phyloP scores from a whole-genome alignment of 768 basidiomycete species.

The Dictyophora rubrovolvata region DNA sequence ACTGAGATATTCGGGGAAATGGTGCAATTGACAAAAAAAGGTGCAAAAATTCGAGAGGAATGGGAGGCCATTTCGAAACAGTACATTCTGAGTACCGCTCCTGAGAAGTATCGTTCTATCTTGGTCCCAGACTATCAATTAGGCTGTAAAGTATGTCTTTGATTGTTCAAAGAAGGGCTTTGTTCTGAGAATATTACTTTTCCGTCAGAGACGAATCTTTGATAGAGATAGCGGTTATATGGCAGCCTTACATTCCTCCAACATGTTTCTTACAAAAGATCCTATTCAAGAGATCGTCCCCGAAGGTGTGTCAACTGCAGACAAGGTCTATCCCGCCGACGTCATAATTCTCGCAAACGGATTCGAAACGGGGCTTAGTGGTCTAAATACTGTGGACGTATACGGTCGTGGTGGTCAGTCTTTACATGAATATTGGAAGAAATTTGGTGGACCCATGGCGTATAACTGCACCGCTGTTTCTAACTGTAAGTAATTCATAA shows the following conservation, averaged over 20 bases:
- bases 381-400: slow-evolving; percentile 4
- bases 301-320: slow-evolving; percentile 11
- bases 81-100: background rate
- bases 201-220: slow-evolving; percentile 14
- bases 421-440: slow-evolving; percentile 12
- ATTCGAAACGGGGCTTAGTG: background rate
- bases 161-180: no score
- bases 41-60: background rate
- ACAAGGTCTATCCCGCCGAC: slow-evolving; percentile 13
- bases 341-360: slow-evolving; percentile 15
- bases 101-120: background rate
- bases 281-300: slow-evolving; percentile 10
- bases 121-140: slow-evolving; percentile 7
- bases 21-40: background rate
- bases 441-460: slow-evolving; percentile 11
- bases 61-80: slow-evolving; percentile 5
- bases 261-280: slow-evolving; percentile 13
- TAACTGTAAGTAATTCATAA: background rate
- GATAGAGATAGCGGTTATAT: slow-evolving; percentile 13
- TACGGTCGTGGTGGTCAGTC: slow-evolving; percentile 10
- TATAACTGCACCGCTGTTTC: slow-evolving; percentile 9
- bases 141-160: slow-evolving; percentile 13
- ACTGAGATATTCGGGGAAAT: background rate
- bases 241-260: slow-evolving; percentile 8
- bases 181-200: background rate